A percentile compares a stretch with the other conserved stretches of the same genome.
These are phyloP conservation scores for Irpex lacteus DNA, from an alignment of 1,284 basidiomycete species.

Conservation along the genomic window DNA sequence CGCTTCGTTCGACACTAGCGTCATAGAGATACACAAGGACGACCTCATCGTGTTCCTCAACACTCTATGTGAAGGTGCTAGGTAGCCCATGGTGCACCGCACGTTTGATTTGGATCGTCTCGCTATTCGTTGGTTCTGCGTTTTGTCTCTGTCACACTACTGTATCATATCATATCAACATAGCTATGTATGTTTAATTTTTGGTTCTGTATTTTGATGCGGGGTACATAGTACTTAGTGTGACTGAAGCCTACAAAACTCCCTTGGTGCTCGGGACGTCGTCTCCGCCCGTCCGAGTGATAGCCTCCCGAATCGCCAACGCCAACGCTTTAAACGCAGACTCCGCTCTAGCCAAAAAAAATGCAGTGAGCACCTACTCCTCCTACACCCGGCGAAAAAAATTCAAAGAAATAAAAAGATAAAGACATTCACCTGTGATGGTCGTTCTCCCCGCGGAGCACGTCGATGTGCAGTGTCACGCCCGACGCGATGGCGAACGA, in stretches of 20 bases:
- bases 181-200: constrained; percentile 1
- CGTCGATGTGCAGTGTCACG: constrained; percentile 90
- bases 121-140: neutral
- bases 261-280: constrained; percentile 99
- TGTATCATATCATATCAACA: neutral
- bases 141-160: neutral
- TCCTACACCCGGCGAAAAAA: no score
- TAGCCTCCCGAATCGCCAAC: constrained; percentile 92
- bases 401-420: no score
- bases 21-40: constrained; percentile 86
- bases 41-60: constrained; percentile 87
- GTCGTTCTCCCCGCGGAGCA: constrained; percentile 93
- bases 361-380: neutral
- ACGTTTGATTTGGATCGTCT: no score
- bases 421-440: constrained; percentile 89
- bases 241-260: constrained; percentile 58
- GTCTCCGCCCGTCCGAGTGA: constrained; percentile 83
- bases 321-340: constrained; percentile 98
- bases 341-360: constrained; percentile 84
- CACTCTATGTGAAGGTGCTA: constrained; percentile 53
- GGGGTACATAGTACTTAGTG: no score
- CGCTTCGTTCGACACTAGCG: constrained; percentile 88
- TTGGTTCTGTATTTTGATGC: no score
- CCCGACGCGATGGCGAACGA: constrained; percentile 91
- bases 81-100: no score